phyloP scores from a whole-genome alignment of 2,329 filamentous ascomycete species.

The Didymella sp. region DNA sequence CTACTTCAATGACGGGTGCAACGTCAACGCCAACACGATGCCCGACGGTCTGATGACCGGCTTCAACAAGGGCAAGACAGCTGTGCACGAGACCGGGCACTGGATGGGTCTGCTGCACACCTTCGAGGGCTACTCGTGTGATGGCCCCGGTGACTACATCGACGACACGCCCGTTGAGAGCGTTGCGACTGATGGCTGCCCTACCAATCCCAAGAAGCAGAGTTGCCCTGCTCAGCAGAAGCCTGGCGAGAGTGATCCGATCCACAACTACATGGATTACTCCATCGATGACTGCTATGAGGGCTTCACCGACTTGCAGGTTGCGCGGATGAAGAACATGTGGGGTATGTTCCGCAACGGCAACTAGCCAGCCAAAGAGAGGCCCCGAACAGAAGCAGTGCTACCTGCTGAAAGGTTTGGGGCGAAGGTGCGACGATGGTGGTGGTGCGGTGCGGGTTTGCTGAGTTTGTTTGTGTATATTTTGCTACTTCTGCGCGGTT shows the following conservation, averaged over 20 bases:
- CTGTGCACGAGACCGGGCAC: constrained; percentile 58
- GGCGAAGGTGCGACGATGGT: neutral
- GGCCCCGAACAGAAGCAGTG: neutral
- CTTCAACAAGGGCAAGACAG: constrained; percentile 58
- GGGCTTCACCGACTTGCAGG: constrained; percentile 60
- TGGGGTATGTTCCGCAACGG: constrained; percentile 55
- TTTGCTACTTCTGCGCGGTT: constrained; percentile 13
- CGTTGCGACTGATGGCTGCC: constrained; percentile 63
- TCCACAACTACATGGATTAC: constrained; percentile 69
- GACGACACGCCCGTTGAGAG: constrained; percentile 53
- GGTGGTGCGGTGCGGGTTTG: constrained; percentile 8
- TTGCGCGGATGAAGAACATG: constrained; percentile 59
- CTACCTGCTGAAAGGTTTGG: constrained; percentile 13
- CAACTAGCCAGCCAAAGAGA: constrained; percentile 26
- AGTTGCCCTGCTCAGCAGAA: constrained; percentile 57
- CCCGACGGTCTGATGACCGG: constrained; percentile 57
- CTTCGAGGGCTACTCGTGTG: constrained; percentile 56
- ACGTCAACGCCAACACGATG: constrained; percentile 64
- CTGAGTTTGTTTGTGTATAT: constrained; percentile 17
- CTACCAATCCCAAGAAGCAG: constrained; percentile 56
- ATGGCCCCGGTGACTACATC: constrained; percentile 55
- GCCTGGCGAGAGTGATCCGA: constrained; percentile 53
- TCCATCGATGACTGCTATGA: constrained; percentile 63
- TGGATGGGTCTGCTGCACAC: constrained; percentile 58
- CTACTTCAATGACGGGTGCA: constrained; percentile 64